Evolutionary conservation across 75 land plant species (phyloP).

Genomic region (Cupressus sempervirens): DNA sequence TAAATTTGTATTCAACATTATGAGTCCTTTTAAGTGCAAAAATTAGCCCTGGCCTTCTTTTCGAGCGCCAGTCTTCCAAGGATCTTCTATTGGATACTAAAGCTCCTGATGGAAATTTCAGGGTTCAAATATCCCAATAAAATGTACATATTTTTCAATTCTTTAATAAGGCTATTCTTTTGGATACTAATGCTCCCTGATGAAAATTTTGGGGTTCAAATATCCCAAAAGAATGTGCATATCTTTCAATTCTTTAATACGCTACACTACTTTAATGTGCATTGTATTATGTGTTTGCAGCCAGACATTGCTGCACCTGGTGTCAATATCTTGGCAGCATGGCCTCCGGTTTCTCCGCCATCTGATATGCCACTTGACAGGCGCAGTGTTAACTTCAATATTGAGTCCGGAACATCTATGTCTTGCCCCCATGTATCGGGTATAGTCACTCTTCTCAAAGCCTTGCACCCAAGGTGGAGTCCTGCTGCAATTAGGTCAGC

Average conservation of each 20-base stretch:
- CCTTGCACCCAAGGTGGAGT: slow-evolving; percentile 22
- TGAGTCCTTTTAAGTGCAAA: neutral
- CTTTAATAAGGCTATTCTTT: neutral
- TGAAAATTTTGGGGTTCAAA: neutral
- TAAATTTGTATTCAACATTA: neutral
- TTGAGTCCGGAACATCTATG: slow-evolving; percentile 18
- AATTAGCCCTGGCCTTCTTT: neutral
- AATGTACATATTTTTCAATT: too few relatives aligned
- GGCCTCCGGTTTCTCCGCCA: slow-evolving; percentile 13
- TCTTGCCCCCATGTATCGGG: slow-evolving; percentile 19
- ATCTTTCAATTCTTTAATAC: neutral
- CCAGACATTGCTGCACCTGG: slow-evolving; percentile 15
- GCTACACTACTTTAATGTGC: neutral
- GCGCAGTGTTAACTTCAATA: slow-evolving; percentile 12
- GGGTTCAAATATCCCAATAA: too few relatives aligned
- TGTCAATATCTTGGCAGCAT: slow-evolving; percentile 12
- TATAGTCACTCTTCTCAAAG: slow-evolving; percentile 16
- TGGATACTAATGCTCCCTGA: neutral
- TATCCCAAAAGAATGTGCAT: neutral
- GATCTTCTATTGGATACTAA: too few relatives aligned
- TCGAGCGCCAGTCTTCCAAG: neutral
- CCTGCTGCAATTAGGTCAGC: slow-evolving; percentile 18
- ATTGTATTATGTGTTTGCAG: slow-evolving; percentile 12
- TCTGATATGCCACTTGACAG: slow-evolving; percentile 8
- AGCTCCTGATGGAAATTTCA: too few relatives aligned